Conservation (phyloP, 768 basidiomycete species). For the Serendipita sp. region DNA sequence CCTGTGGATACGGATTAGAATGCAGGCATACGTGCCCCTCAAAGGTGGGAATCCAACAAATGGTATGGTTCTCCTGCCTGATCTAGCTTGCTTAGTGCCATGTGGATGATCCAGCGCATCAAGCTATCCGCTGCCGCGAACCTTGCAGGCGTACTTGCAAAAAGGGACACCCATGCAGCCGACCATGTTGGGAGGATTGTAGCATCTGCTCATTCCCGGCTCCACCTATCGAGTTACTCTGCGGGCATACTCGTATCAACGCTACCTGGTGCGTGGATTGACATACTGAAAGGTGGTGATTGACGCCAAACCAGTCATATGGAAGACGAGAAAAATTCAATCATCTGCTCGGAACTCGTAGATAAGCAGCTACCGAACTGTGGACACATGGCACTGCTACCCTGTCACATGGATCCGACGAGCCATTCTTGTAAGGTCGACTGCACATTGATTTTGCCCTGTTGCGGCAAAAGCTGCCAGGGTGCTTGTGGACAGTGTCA, state of each 20-base stretch:
- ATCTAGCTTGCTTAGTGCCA: conserved; percentile 31
- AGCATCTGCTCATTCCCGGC: conserved; percentile 36
- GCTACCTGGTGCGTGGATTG: conserved; percentile 33
- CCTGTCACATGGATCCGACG: conserved; percentile 31
- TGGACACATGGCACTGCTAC: conserved; percentile 34
- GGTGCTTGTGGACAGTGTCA: conserved; percentile 37
- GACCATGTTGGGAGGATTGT: conserved; percentile 35
- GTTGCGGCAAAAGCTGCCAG: conserved; percentile 37
- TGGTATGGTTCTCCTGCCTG: not conserved
- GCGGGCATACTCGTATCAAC: conserved; percentile 31
- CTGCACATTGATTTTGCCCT: conserved; percentile 32
- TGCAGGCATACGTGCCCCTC: conserved; percentile 54
- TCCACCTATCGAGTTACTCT: conserved; percentile 33
- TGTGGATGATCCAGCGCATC: conserved; percentile 39
- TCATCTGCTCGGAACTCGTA: conserved; percentile 29
- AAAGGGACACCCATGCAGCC: conserved; percentile 41
- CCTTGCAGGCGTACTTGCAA: conserved; percentile 36
- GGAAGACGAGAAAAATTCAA: conserved; percentile 27
- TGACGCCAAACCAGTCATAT: conserved; percentile 23
- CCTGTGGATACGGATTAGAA: conserved; percentile 34
- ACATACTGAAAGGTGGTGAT: not conserved
- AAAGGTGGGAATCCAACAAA: conserved; percentile 24
- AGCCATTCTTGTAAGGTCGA: conserved; percentile 22
- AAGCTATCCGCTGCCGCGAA: conserved; percentile 29
- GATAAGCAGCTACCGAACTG: conserved; percentile 32